Base-by-base conservation (phyloP, 345 rosid genomes). In the Clausena lansium region DNA sequence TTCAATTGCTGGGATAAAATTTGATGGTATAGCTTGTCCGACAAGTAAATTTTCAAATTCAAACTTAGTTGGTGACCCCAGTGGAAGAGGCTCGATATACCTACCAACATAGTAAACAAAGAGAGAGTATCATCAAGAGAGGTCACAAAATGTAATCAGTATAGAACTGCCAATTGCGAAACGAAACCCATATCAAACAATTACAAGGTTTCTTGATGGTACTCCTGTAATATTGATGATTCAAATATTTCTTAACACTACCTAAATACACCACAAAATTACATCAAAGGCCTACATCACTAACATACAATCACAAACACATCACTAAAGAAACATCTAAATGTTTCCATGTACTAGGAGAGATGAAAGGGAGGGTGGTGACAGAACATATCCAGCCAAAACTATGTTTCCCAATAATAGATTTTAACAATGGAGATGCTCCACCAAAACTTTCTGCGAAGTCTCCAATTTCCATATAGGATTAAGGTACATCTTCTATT, bases 21-120 rank as follows among this genome's bases (percentile, higher is more conserved):
- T 89, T 70, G 99, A 94, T 33, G 98, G 99, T 83, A 97, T 88
- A 76, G 91, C 98, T 84, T 97, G 99, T 81, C 99, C 98, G 38
- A 94, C 95, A 4, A 97, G 84, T 92, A 91, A 87, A 84, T 97
- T 97, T 71, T 94, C 98, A 72, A 97, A 97, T 83, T 93, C 98
- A 65, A 97, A 93, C 84, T 97, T 94, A 58, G 85, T 84, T 58
- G 88, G 63, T 3, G 92, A 89, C 2, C 83, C 98, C 2, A 67
- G 67, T 4, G 97, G 91, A 70, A 97, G 89, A 61, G 97, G 99
- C 84, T 97, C 98, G 54, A 93, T 87, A 36, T 90, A 94, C 83
- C 98, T 94, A 82, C 25, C 61, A 76, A 78, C 22, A 32, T 7
- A 45, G 50, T 14, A 82, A 72, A 30, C 60, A 60, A 67, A 81